phyloP scores from a whole-genome alignment of 257 asterid genomes.

The Solanum dulcamara region DNA sequence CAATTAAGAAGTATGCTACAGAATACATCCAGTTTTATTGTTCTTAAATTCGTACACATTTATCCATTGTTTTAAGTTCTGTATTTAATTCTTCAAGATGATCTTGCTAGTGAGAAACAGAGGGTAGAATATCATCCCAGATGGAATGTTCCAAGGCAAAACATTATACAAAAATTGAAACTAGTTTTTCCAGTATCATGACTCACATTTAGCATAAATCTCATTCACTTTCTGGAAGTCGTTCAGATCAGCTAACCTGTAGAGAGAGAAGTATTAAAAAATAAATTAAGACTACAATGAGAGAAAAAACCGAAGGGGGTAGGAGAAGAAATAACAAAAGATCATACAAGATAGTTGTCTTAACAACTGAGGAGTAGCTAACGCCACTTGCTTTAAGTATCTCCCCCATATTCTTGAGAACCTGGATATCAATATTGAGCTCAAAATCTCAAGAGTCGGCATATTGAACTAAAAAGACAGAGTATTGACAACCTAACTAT shows the following conservation, averaged over 20 bases:
- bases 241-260: constrained; percentile 95
- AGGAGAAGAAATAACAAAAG: neutral
- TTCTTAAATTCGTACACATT: neutral
- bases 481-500: neutral
- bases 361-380: constrained; percentile 84
- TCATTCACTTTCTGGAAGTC: constrained; percentile 92
- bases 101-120: neutral
- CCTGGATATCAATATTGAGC: constrained; percentile 22
- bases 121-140: neutral
- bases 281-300: neutral
- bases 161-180: neutral
- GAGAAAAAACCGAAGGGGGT: neutral
- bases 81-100: neutral
- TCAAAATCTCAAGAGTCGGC: neutral
- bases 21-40: neutral
- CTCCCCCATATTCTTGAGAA: constrained; percentile 93
- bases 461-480: neutral
- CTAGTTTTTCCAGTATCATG: neutral
- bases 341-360: constrained; percentile 90
- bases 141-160: neutral
- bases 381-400: constrained; percentile 92
- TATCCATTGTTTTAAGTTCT: neutral
- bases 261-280: neutral
- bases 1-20: neutral
- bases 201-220: constrained; percentile 93